phyloP scores from a whole-genome alignment of 1,139 yeast species.

The Blastobotrys niveus region DNA sequence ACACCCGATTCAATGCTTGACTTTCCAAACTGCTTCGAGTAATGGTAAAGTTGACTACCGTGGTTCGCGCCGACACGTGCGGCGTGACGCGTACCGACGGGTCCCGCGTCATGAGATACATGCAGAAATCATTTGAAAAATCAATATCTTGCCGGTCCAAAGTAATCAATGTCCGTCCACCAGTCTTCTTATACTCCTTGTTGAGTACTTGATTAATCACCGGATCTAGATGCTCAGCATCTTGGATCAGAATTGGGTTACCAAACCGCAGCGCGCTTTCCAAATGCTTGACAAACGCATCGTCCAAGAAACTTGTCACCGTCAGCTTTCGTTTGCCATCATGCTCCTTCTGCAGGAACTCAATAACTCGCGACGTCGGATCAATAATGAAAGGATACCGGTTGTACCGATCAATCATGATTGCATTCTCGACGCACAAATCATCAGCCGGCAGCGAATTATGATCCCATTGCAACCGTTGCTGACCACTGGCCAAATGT shows the following conservation, averaged over 20 bases:
- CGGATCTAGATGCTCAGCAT: constrained; percentile 79
- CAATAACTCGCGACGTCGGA: constrained; percentile 52
- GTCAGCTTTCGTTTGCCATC: constrained; percentile 39
- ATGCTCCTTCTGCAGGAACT: constrained; percentile 37
- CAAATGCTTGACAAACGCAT: constrained; percentile 59
- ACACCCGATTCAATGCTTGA: constrained; percentile 54
- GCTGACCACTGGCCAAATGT: constrained; percentile 41
- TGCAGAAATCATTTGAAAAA: constrained; percentile 54
- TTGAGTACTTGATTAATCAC: constrained; percentile 57
- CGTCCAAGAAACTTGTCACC: constrained; percentile 66
- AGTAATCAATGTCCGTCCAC: constrained; percentile 61
- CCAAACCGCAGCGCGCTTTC: constrained; percentile 86
- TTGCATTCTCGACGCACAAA: constrained; percentile 57
- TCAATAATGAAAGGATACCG: constrained; percentile 63
- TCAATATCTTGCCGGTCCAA: constrained; percentile 65
- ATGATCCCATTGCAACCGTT: constrained; percentile 48
- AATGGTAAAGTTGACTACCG: constrained; percentile 63
- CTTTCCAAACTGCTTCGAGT: constrained; percentile 62
- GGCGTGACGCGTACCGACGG: constrained; percentile 45
- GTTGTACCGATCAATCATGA: constrained; percentile 41
- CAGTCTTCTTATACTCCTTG: constrained; percentile 56
- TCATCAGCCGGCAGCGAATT: constrained; percentile 53
- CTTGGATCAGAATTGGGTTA: constrained; percentile 61
- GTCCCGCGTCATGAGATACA: constrained; percentile 60
- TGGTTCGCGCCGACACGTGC: constrained; percentile 56